phyloP scores from a whole-genome alignment of 148 eudicot species.

The Silene uniflora region DNA sequence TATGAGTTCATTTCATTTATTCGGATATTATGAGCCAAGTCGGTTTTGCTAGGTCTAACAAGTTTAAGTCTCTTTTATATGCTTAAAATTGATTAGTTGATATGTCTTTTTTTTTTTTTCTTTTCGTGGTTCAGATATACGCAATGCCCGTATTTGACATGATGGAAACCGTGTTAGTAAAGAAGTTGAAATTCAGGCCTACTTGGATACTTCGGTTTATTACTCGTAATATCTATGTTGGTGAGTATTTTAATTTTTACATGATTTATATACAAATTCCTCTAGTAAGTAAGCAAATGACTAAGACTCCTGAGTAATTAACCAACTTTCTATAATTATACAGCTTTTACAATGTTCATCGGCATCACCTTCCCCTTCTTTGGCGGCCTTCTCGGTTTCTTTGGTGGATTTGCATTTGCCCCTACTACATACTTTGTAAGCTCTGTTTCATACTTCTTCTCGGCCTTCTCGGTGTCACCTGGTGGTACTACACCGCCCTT shows the following conservation, averaged over 20 bases:
- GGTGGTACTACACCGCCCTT: too few relatives aligned
- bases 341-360: constrained; percentile 34
- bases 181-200: constrained; percentile 32
- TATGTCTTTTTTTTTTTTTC: not conserved
- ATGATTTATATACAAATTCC: not conserved
- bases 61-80: not conserved
- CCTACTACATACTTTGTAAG: constrained; percentile 42
- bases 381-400: constrained; percentile 38
- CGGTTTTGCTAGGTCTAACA: too few relatives aligned
- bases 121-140: constrained; percentile 16
- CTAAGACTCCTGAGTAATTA: not conserved
- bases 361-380: constrained; percentile 41
- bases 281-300: too few relatives aligned
- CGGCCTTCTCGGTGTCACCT: too few relatives aligned
- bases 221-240: constrained; percentile 34
- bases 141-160: constrained; percentile 42
- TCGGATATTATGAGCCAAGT: too few relatives aligned
- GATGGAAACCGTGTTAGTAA: constrained; percentile 37
- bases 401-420: constrained; percentile 40
- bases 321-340: not conserved
- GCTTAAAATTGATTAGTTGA: not conserved
- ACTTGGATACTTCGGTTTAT: constrained; percentile 28
- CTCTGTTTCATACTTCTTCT: not conserved
- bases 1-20: too few relatives aligned
- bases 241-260: constrained; percentile 12